These are phyloP conservation scores for Monilinia fructicola DNA, from an alignment of 2,329 filamentous ascomycete genomes.

Conservation along the genomic window DNA sequence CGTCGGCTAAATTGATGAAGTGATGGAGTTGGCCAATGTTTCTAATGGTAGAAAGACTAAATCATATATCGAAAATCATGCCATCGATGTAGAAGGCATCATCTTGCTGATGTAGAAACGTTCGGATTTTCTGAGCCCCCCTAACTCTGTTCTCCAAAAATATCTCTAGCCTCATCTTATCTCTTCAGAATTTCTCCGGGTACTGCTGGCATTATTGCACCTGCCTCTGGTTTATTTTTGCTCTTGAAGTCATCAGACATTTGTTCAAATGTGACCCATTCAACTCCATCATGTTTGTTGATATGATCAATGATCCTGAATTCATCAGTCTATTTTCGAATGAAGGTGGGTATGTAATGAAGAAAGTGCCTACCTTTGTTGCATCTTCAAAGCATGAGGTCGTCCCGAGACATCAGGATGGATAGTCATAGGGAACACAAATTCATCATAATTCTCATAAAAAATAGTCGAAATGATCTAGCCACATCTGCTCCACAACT, in stretches of 20 bases:
- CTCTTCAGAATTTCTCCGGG: conserved; percentile 50
- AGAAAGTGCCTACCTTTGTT: conserved; percentile 55
- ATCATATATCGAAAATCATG: too few species aligned
- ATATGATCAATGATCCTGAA: conserved; percentile 67
- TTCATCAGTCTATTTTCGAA: background rate
- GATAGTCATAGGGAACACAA: conserved; percentile 75
- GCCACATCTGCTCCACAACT: conserved; percentile 46
- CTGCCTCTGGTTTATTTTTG: conserved; percentile 57
- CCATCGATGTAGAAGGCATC: too few species aligned
- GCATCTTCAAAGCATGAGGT: conserved; percentile 72
- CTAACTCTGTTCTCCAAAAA: too few species aligned
- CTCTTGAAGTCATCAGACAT: conserved; percentile 73
- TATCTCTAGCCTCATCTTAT: background rate
- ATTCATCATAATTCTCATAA: conserved; percentile 74
- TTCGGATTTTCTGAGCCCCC: too few species aligned
- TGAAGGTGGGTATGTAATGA: background rate
- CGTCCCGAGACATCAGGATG: conserved; percentile 72
- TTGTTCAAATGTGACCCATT: conserved; percentile 68
- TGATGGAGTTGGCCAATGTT: too few species aligned
- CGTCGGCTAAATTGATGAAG: too few species aligned
- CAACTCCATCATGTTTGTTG: conserved; percentile 59
- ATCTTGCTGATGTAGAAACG: too few species aligned
- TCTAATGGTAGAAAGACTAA: too few species aligned
- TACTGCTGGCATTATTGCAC: conserved; percentile 60
- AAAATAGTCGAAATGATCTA: conserved; percentile 69